Base-by-base conservation (phyloP, 306 rosid genomes). In the Acmispon strigosus region DNA sequence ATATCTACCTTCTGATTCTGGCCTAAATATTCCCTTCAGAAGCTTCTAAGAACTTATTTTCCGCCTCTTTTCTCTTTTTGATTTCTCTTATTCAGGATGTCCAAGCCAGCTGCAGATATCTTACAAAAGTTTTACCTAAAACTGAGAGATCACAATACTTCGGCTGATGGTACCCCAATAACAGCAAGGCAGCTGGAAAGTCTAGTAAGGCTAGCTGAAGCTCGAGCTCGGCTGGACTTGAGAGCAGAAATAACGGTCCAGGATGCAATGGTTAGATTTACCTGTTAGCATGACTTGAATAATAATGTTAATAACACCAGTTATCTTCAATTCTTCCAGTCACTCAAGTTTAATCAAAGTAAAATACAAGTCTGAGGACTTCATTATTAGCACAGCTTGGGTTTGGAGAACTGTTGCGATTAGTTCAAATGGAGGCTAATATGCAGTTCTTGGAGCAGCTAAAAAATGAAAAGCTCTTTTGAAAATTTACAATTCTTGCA, bases 101-200 rank as follows among this genome's bases (percentile, higher is more conserved):
- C 97, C 54, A 91, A 84, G 87, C 67, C 84, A 8, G 95, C 99
- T 17, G 95, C 98, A 36, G 96, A 87, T 49, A 90, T 94, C 86
- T 78, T 94, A 55, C 92, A 94, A 75, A 91, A 85, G 69, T 91
- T 91, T 79, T 91, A 94, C 84, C 85, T 91, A 44, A 80, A 79
- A 76, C 87, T 87, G 27, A 85, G 99, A 69, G 96, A 91, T 76
- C 96, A 73, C 66, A 85, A 82, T 72, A 79, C 86, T 70, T 87
- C 96, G 58, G 92, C 88, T 68, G 99, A 91, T 84, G 66, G 96
- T 45, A 94, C 99, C 49, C 99, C 97, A 47, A 91, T 91, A 73
- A 94, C 98, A 55, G 97, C 98, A 6, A 86, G 98, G 83, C 98
- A 94, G 77, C 85, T 94, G 57, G 96, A 94, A 83, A 94, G 98